phyloP scores from a whole-genome alignment of 2,329 filamentous ascomycete genomes.

The Nigrospora sphaerica region DNA sequence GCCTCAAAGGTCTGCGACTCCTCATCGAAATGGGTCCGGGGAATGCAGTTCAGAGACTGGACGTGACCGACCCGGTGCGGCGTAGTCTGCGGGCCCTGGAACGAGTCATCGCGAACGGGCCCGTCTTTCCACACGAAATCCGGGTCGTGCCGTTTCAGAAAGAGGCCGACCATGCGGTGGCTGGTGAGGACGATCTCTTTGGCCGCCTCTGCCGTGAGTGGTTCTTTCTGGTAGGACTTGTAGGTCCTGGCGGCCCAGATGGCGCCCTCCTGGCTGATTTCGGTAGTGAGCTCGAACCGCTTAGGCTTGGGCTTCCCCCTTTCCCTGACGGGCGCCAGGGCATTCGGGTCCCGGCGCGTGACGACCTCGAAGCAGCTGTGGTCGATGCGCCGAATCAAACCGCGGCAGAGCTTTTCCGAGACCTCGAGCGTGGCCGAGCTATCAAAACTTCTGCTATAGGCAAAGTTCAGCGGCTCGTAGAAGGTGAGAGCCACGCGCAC shows the following conservation, averaged over 20 bases:
- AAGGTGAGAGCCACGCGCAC: slow-evolving; percentile 39
- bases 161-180: slow-evolving; percentile 43
- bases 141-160: slow-evolving; percentile 42
- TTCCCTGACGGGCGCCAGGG: slow-evolving; percentile 30
- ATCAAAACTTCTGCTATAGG: slow-evolving; percentile 38
- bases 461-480: slow-evolving; percentile 33
- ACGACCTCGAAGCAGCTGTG: slow-evolving; percentile 46
- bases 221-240: slow-evolving; percentile 42
- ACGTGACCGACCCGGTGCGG: slow-evolving; percentile 33
- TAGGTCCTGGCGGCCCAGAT: slow-evolving; percentile 37
- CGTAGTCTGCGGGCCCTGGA: slow-evolving; percentile 28
- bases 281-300: slow-evolving; percentile 41
- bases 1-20: slow-evolving; percentile 37
- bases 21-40: slow-evolving; percentile 35
- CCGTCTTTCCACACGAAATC: slow-evolving; percentile 39
- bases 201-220: slow-evolving; percentile 34
- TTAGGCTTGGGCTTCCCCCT: slow-evolving; percentile 32
- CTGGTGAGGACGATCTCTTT: slow-evolving; percentile 39
- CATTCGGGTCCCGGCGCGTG: slow-evolving; percentile 42
- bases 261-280: slow-evolving; percentile 32
- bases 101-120: slow-evolving; percentile 30
- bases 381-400: slow-evolving; percentile 41
- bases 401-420: slow-evolving; percentile 39
- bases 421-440: slow-evolving; percentile 35
- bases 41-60: slow-evolving; percentile 38